A percentile compares a stretch with the other conserved stretches of the same genome.
These are phyloP conservation scores for Rubia tinctorum DNA, from an alignment of 305 asterid species.

Conservation along the genomic window DNA sequence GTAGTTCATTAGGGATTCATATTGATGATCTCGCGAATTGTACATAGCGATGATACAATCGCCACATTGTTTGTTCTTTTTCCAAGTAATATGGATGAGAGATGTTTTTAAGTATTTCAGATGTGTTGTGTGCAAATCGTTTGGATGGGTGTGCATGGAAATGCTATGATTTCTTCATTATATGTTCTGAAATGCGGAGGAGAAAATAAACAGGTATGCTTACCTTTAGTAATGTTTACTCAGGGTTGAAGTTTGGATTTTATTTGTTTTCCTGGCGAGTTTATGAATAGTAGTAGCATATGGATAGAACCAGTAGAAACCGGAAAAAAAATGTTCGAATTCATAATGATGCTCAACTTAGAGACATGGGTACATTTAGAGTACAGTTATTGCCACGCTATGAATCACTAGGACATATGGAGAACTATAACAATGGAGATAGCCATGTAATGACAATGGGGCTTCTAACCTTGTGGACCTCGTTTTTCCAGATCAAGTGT, in stretches of 20 bases:
- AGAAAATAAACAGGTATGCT: background rate
- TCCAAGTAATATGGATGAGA: background rate
- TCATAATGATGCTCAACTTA: background rate
- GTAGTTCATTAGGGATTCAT: constrained; percentile 10
- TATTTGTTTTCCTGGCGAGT: background rate
- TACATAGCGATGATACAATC: background rate
- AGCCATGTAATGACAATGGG: constrained; percentile 80
- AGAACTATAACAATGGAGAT: constrained; percentile 40
- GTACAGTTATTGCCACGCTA: constrained; percentile 16
- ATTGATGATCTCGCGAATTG: background rate
- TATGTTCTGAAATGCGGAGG: background rate
- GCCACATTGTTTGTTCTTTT: background rate
- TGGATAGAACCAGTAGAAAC: background rate
- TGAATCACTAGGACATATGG: background rate
- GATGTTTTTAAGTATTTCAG: background rate
- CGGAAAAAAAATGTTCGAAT: background rate
- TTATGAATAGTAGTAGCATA: background rate
- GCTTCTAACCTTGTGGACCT: constrained; percentile 70
- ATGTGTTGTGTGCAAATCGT: background rate
- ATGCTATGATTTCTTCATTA: background rate
- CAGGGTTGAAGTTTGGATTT: background rate
- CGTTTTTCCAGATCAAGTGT: constrained; percentile 64
- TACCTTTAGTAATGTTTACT: background rate
- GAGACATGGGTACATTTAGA: background rate
- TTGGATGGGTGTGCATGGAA: background rate